A percentile compares a stretch with the other conserved stretches of the same genome.
These are phyloP conservation scores for Neurospora sublineolata DNA, from an alignment of 495 filamentous ascomycete species.

Conservation along the genomic window DNA sequence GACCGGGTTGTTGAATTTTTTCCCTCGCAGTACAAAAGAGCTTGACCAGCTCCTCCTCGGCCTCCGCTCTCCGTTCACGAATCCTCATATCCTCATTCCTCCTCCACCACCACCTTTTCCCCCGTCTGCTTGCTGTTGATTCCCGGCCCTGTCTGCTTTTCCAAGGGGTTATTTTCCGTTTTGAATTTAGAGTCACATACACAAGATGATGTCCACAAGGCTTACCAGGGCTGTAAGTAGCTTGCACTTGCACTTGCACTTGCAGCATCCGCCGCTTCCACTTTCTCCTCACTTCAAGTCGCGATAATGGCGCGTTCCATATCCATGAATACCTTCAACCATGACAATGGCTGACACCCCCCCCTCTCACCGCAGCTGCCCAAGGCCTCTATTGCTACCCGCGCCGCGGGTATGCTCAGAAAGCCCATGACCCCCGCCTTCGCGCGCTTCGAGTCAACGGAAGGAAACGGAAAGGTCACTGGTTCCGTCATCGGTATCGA, in stretches of 20 bases:
- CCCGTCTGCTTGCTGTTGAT: conserved; percentile 23
- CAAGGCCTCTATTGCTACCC: conserved; percentile 35
- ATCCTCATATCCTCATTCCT: conserved; percentile 13
- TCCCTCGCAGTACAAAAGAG: conserved; percentile 13
- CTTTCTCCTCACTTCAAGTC: conserved; percentile 6
- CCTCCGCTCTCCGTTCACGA: conserved; percentile 12
- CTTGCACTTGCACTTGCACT: neutral
- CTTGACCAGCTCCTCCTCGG: conserved; percentile 8
- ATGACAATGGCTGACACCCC: neutral
- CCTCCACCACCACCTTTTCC: conserved; percentile 19
- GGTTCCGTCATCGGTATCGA: conserved; percentile 97
- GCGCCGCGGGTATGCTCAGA: conserved; percentile 46
- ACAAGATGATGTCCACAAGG: conserved; percentile 55
- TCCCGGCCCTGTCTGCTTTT: conserved; percentile 12
- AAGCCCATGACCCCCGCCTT: conserved; percentile 39
- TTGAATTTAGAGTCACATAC: conserved; percentile 29
- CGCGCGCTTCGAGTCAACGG: conserved; percentile 64
- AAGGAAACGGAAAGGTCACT: conserved; percentile 64
- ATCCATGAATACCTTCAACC: conserved; percentile 7
- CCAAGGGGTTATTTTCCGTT: conserved; percentile 13
- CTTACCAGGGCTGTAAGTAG: conserved; percentile 55
- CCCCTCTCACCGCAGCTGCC: conserved; percentile 37
- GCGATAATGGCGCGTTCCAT: neutral
- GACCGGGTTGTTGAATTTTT: conserved; percentile 31
- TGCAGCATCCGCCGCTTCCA: neutral